Conservation (phyloP, 257 asterid genomes). For the Agastache rugosa region DNA sequence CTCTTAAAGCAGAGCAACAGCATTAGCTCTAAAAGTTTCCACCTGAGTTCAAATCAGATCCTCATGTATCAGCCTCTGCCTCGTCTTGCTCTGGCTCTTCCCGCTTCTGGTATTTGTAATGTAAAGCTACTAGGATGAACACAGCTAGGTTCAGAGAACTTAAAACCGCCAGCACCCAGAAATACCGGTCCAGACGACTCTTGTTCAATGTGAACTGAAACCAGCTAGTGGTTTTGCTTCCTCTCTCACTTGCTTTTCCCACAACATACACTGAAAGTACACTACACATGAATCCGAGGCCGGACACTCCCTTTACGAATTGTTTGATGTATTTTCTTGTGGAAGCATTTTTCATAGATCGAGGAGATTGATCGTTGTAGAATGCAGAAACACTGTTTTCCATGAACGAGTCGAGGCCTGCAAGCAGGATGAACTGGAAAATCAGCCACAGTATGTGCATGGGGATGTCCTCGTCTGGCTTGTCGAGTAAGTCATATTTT, state of each 20-base stretch:
- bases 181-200: constrained; percentile 65
- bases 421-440: constrained; percentile 57
- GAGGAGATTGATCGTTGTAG: constrained; percentile 39
- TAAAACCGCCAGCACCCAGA: constrained; percentile 54
- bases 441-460: constrained; percentile 50
- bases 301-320: constrained; percentile 40
- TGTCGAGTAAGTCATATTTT: constrained; percentile 36
- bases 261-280: constrained; percentile 50
- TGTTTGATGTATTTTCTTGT: constrained; percentile 27
- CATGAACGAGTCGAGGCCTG: constrained; percentile 47
- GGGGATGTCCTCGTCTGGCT: constrained; percentile 36
- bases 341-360: constrained; percentile 27
- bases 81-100: background rate
- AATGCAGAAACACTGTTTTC: constrained; percentile 41
- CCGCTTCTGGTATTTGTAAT: constrained; percentile 36
- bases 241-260: constrained; percentile 52
- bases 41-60: background rate
- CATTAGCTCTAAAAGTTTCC: background rate
- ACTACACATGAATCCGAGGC: constrained; percentile 52
- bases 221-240: constrained; percentile 52
- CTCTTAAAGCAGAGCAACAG: background rate
- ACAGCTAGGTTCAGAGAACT: constrained; percentile 47
- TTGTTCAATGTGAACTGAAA: constrained; percentile 50
- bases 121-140: constrained; percentile 34
- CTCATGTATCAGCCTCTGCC: background rate